Base-by-base conservation (phyloP, 2,329 filamentous ascomycete genomes). In the Sporothrix protearum region DNA sequence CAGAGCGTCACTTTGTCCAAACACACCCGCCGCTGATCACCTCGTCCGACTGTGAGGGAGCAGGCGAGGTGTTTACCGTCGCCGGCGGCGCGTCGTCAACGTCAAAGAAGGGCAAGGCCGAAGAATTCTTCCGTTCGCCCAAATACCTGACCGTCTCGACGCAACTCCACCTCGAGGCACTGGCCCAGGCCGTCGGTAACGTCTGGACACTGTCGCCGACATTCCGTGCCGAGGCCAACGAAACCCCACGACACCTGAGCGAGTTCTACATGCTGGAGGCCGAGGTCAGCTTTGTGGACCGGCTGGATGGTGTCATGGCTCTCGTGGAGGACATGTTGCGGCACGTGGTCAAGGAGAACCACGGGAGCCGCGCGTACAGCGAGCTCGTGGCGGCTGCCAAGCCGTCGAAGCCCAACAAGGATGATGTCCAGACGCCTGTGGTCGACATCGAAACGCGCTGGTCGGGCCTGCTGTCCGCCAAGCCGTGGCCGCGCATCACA, bases 201-300 rank as follows among this genome's bases (percentile, higher is more conserved):
- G 96, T 98, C 8, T 99, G 96, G 94, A 92, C 94, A 0, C 82
- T 99, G 12, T 96, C 94, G 4, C 96, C 96, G 2, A 96, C 94
- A 0, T 99, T 99, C 78, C 89, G 96, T 49, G 96, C 96, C 3
- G 96, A 97, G 80, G 90, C 90, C 78, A 97, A 94, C 80, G 94
- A 98, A 78, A 98, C 96, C 0, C 90, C 94, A 6, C 89, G 96
- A 36, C 96, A 99, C 81, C 84, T 99, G 73, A 97, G 93, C 82
- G 96, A 99, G 78, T 98, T 99, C 78, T 98, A 98, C 82, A 98
- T 99, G 96, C 87, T 99, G 2, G 96, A 99, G 81, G 94, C 91
- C 19, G 96, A 99, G 80, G 84, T 94, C 79, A 91, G 89, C 77
- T 97, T 97, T 79, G 87, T 91, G 55, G 85, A 92, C 63, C 83